Base-by-base conservation (phyloP, 83 land plant species). In the Diphasiastrum complanatum region DNA sequence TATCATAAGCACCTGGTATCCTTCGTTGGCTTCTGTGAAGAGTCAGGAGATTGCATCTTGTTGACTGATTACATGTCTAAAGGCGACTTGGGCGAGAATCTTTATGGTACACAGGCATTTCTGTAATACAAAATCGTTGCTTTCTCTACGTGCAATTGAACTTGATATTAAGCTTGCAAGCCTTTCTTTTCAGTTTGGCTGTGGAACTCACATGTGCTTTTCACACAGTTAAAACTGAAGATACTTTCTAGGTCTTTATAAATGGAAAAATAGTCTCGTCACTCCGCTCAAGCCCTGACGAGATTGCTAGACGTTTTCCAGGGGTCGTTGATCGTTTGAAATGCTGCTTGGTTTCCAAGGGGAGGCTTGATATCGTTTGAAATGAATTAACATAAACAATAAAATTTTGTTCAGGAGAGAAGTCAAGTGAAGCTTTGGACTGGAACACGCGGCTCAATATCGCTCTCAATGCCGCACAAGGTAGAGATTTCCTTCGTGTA, bases 1-100 rank as follows among this genome's bases (percentile, higher is more conserved):
- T 67, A 67, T 27, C 79, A 67, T 29, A 62, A 65, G 47, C 66
- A 77, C 41, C 50, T 77, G 49, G 70, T 68, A 18, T 46, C 31
- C n/a, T 51, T 77, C 11, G 28, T 72, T 18, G 79, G 79, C 0
- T 77, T 66, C 33, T 66, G 71, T 25, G 41, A 53, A 33, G 72
- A 72, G 30, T 69, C 48, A 1, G 45, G 23, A 27, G 48, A 61
- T n/a, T n/a, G n/a, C n/a, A n/a, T n/a, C 22, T 14, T 72, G 8
- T 65, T 51, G 40, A 66, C 72, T 1, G 51, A 66, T 2, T 66
- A 73, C 19, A 71, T 71, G 32, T n/a, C n/a, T n/a, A 54, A 67
- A 37, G 79, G 79, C 0, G 48, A 60, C 48, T 46, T 72, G 3
- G 33, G 23, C 16, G 52, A 66, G 19, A 34, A 35, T 45, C 57